Conservation (phyloP, 2,329 filamentous ascomycete genomes). For the Moelleriella libera region DNA sequence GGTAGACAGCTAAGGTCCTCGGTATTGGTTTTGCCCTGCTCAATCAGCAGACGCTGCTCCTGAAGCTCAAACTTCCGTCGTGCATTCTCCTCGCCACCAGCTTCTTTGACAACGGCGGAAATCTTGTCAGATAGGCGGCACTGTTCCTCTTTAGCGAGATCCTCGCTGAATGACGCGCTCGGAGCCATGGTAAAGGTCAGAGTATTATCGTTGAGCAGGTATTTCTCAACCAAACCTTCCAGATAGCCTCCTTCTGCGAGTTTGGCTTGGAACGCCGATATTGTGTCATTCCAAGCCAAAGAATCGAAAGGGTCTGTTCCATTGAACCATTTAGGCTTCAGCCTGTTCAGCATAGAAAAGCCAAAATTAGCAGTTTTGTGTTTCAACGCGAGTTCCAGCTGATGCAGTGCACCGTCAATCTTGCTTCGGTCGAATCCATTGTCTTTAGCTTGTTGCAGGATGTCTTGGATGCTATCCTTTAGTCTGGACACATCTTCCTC, state of each 20-base stretch:
- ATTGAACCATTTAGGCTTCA: constrained; percentile 91
- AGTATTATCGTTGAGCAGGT: constrained; percentile 74
- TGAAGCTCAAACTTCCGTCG: constrained; percentile 58
- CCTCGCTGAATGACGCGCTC: constrained; percentile 57
- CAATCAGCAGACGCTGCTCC: constrained; percentile 65
- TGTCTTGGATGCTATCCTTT: constrained; percentile 57
- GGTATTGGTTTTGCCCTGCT: constrained; percentile 72
- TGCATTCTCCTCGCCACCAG: constrained; percentile 58
- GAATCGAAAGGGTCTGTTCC: constrained; percentile 86
- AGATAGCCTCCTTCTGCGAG: constrained; percentile 68
- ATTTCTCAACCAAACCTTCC: constrained; percentile 75
- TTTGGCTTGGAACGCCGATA: constrained; percentile 65
- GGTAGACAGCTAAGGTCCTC: constrained; percentile 81
- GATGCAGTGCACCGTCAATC: constrained; percentile 86
- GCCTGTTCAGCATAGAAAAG: constrained; percentile 74
- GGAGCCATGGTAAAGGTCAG: constrained; percentile 93
- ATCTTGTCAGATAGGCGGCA: constrained; percentile 64
- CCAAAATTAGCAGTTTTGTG: constrained; percentile 96
- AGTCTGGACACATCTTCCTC: constrained; percentile 66
- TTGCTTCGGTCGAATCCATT: constrained; percentile 82
- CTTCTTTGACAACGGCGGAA: constrained; percentile 48
- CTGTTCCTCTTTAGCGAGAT: constrained; percentile 65
- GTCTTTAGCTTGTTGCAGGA: constrained; percentile 53
- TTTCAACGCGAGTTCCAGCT: constrained; percentile 83
- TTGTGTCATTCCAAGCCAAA: constrained; percentile 81